A percentile compares a stretch with the other conserved stretches of the same genome.
Evolutionary conservation across 1,284 basidiomycete genomes (phyloP).

Genomic region (Irpex lacteus): DNA sequence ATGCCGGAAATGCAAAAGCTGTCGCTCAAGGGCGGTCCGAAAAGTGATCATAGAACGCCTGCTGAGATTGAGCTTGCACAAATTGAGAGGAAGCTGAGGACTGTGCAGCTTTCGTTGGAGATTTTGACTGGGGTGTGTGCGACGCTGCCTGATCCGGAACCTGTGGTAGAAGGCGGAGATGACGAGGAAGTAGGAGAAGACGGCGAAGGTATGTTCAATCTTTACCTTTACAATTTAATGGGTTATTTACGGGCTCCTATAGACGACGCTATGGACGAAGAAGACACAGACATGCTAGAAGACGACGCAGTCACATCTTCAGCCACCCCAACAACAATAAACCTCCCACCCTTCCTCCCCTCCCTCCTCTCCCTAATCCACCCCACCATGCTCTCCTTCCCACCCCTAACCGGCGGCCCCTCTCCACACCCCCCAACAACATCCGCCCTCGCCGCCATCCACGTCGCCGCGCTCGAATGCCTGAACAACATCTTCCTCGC

Average conservation of each 20-base stretch:
- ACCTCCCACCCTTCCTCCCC: conserved; percentile 50
- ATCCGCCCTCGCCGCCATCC: conserved; percentile 76
- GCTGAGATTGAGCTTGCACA: conserved; percentile 69
- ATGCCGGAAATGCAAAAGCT: conserved; percentile 55
- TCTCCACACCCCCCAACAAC: conserved; percentile 85
- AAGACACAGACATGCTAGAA: conserved; percentile 12
- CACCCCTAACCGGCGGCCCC: conserved; percentile 55
- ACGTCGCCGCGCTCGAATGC: conserved; percentile 84
- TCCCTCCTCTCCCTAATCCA: conserved; percentile 68
- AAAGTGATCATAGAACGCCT: conserved; percentile 69
- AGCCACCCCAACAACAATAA: conserved; percentile 24
- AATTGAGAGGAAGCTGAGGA: conserved; percentile 73
- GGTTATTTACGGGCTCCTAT: background rate
- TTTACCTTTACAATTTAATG: no score
- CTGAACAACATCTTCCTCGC: conserved; percentile 89
- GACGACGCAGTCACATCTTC: conserved; percentile 18
- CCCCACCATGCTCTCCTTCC: conserved; percentile 78
- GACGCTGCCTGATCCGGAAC: conserved; percentile 74
- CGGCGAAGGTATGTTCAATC: conserved; percentile 21
- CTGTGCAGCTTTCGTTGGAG: conserved; percentile 79
- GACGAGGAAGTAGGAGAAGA: conserved; percentile 23
- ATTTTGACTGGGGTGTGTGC: conserved; percentile 86
- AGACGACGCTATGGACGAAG: conserved; percentile 36
- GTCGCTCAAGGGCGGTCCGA: conserved; percentile 58
- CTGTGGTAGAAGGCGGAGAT: conserved; percentile 24